Conservation (phyloP, 805 yeast species). For the Cyberlindnera xylosilytica region DNA sequence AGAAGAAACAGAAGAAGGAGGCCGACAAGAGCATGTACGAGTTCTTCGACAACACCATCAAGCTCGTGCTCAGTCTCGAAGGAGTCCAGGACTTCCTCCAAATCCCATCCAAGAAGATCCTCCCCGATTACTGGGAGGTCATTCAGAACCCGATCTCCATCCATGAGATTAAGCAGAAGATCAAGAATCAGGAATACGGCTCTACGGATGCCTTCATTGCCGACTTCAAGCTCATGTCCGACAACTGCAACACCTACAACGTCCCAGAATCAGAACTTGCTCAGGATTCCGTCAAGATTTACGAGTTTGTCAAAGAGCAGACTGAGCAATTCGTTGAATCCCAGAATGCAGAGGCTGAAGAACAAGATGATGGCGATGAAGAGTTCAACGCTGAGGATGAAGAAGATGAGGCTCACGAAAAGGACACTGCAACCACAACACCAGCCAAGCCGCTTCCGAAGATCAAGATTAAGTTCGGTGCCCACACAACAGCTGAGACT, state of each 20-base stretch:
- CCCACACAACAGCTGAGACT: constrained; percentile 5
- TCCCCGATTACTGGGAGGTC: constrained; percentile 78
- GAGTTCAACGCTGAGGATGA: not conserved
- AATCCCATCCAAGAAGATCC: constrained; percentile 69
- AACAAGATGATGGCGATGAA: constrained; percentile 1
- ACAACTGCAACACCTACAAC: constrained; percentile 72
- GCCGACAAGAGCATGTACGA: constrained; percentile 21
- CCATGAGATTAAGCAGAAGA: constrained; percentile 55
- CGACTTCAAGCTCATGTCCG: constrained; percentile 66
- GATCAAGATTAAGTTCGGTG: constrained; percentile 14
- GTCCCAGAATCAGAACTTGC: constrained; percentile 66
- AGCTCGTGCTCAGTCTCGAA: constrained; percentile 34
- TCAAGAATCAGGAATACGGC: constrained; percentile 32
- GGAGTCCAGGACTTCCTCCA: constrained; percentile 50
- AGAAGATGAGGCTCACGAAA: constrained; percentile 26
- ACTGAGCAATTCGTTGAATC: constrained; percentile 31
- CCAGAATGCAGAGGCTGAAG: not conserved
- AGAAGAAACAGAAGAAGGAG: constrained; percentile 20
- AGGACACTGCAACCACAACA: constrained; percentile 14
- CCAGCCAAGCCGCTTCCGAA: constrained; percentile 16
- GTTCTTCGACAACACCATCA: constrained; percentile 33
- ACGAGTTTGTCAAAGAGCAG: constrained; percentile 53
- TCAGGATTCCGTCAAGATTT: constrained; percentile 55
- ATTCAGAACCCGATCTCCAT: constrained; percentile 67
- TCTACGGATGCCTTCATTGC: constrained; percentile 40